Base-by-base conservation (phyloP, 2,329 filamentous ascomycete genomes). In the Mariannaea sp. region DNA sequence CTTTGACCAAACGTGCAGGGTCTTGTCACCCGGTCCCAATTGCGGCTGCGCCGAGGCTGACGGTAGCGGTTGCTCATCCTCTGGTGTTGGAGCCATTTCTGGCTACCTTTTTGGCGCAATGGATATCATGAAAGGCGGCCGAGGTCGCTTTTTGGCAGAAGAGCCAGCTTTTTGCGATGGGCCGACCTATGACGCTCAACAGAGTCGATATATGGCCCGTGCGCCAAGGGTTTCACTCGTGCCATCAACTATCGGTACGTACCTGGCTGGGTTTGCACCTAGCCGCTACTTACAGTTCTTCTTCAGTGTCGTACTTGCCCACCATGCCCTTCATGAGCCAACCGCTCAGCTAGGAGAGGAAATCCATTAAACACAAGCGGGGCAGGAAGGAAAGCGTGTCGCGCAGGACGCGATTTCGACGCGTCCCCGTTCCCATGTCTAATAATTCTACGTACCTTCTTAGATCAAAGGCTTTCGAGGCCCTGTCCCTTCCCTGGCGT, bases 1-100 rank as follows among this genome's bases (percentile, higher is more conserved):
- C 52, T 71, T 70, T 29, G 70, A 69, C 71, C 71, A 73, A 51
- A 72, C 68, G 52, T 72, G 70, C 27, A 73, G 43, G 22, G 65
- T 68, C 60, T 71, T 72, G n/a, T 69, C 61, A 43, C 61, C 54
- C 19, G 62, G 60, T 36, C 51, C 49, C 10, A 26, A n/a, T 29
- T 35, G 42, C 7, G 60, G 49, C 39, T 46, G 54, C 16, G 55
- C 59, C 38, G 32, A 56, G 20, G 40, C 26, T 22, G 22, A 32
- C n/a, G 54, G 45, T 30, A 27, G 50, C 10, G 63, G 64, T 47
- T 54, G 62, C 44, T 60, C 63, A 56, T 66, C 56, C 43, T 69
- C 60, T 40, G 58, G 59, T 48, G 64, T 67, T 59, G 69, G 63
- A 43, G 67, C 70, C 70, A 72, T 72, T 64, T 52, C 68, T 62